These are phyloP conservation scores for Silene vulgaris DNA, from an alignment of 179 eudicot genomes.

Conservation along the genomic window DNA sequence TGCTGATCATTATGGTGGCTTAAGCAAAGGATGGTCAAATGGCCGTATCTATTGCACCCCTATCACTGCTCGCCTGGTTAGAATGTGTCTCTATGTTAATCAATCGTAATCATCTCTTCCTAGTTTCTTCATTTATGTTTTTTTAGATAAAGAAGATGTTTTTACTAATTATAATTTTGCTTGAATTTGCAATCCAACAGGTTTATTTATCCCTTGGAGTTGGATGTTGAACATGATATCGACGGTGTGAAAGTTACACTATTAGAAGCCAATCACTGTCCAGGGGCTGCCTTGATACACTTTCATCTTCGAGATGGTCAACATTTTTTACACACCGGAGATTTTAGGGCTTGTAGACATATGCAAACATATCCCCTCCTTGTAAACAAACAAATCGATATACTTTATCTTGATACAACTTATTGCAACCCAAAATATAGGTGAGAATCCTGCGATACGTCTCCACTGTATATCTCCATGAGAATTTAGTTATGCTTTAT, in stretches of 20 bases:
- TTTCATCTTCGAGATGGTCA: conserved; percentile 44
- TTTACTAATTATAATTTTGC: neutral
- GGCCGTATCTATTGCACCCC: conserved; percentile 64
- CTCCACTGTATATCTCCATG: neutral
- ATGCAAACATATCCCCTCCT: conserved; percentile 57
- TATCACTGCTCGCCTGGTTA: conserved; percentile 53
- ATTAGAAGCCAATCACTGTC: conserved; percentile 69
- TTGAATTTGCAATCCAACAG: conserved; percentile 23
- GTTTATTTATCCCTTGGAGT: conserved; percentile 42
- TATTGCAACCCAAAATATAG: conserved; percentile 67
- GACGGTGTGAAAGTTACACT: conserved; percentile 51
- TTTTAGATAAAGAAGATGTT: neutral
- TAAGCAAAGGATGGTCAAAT: conserved; percentile 58
- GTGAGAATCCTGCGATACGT: conserved; percentile 24
- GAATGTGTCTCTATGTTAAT: conserved; percentile 47
- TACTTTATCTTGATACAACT: conserved; percentile 63
- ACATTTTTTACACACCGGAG: conserved; percentile 56
- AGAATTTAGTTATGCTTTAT: conserved; percentile 1
- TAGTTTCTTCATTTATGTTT: neutral
- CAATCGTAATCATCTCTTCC: conserved; percentile 37
- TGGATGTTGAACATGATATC: conserved; percentile 43
- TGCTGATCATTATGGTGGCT: conserved; percentile 63
- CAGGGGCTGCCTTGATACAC: conserved; percentile 68
- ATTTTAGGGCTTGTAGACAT: conserved; percentile 53
- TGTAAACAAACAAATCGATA: conserved; percentile 32